Percentiles rank a stretch among this genome's conserved stretches.
phyloP scores from a whole-genome alignment of 495 filamentous ascomycete species.

The Aspergillus egyptiacus region DNA sequence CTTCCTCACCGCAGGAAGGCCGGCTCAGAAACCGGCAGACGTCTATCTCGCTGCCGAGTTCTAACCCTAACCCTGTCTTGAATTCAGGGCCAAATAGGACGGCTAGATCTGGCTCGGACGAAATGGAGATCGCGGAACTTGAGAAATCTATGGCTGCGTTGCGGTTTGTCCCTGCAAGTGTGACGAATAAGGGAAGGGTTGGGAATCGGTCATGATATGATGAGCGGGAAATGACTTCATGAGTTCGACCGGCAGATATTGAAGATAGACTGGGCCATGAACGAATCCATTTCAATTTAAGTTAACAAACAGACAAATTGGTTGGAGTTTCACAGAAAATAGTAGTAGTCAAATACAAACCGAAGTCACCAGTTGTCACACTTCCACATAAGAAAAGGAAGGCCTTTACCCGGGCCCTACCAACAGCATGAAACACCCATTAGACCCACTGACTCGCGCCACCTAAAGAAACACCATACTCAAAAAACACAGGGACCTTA shows the following conservation, averaged over 20 bases:
- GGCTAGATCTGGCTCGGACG: slow-evolving; percentile 22
- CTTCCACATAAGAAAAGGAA: too few relatives aligned
- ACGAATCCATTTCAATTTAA: too few relatives aligned
- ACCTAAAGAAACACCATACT: background rate
- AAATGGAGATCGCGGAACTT: slow-evolving; percentile 64
- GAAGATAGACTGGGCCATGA: too few relatives aligned
- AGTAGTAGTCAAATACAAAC: too few relatives aligned
- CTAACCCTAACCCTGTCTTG: background rate
- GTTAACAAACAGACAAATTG: too few relatives aligned
- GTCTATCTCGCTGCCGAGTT: slow-evolving; percentile 27
- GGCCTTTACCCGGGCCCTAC: too few relatives aligned
- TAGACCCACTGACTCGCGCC: background rate
- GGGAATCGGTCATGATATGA: slow-evolving; percentile 7
- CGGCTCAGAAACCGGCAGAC: slow-evolving; percentile 33
- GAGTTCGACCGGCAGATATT: too few relatives aligned
- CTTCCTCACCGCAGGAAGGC: slow-evolving; percentile 34
- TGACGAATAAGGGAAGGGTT: slow-evolving; percentile 32
- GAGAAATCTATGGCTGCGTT: slow-evolving; percentile 76
- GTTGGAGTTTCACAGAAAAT: too few relatives aligned
- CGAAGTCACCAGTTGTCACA: too few relatives aligned
- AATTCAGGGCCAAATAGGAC: background rate
- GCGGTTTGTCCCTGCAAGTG: slow-evolving; percentile 72
- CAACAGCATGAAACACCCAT: background rate
- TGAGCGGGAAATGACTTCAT: too few relatives aligned
- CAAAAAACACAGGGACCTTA: background rate